Evolutionary conservation across 148 eudicot species (phyloP).

Genomic region (Talinum fruticosum): DNA sequence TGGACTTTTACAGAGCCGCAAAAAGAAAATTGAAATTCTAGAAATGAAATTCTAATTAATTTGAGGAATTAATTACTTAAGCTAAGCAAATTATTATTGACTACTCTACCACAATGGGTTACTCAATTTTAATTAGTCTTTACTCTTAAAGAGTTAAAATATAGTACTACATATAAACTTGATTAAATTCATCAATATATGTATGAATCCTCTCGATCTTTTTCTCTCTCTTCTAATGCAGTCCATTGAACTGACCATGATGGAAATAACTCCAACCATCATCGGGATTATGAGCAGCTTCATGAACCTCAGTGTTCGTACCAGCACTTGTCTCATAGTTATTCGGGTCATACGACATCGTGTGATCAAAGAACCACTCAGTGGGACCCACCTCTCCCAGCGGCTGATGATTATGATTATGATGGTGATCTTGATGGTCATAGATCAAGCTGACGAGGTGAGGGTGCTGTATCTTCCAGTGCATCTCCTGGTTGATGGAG

Average conservation of each 20-base stretch:
- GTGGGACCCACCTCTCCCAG: not conserved
- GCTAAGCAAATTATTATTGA: not conserved
- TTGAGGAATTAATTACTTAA: too few relatives aligned
- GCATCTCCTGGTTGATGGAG: not conserved
- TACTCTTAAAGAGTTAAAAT: too few relatives aligned
- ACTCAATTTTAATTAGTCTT: too few relatives aligned
- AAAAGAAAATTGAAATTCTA: too few relatives aligned
- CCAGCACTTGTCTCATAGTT: not conserved
- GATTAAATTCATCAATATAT: too few relatives aligned
- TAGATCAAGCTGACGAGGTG: not conserved
- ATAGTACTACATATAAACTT: too few relatives aligned
- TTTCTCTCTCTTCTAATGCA: not conserved
- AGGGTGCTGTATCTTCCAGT: not conserved
- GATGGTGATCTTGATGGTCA: not conserved
- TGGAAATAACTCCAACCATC: not conserved
- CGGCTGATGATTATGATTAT: not conserved
- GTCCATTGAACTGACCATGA: not conserved
- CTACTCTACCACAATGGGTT: not conserved
- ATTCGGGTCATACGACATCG: not conserved
- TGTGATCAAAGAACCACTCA: not conserved
- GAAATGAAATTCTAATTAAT: not conserved
- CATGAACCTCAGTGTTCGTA: not conserved
- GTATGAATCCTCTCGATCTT: too few relatives aligned
- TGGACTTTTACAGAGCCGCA: too few relatives aligned
- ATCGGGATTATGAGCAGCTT: not conserved